Evolutionary conservation across 306 rosid species (phyloP), one percentile per base, ranked within the genome.

Genomic region (Lupinus albus): DNA sequence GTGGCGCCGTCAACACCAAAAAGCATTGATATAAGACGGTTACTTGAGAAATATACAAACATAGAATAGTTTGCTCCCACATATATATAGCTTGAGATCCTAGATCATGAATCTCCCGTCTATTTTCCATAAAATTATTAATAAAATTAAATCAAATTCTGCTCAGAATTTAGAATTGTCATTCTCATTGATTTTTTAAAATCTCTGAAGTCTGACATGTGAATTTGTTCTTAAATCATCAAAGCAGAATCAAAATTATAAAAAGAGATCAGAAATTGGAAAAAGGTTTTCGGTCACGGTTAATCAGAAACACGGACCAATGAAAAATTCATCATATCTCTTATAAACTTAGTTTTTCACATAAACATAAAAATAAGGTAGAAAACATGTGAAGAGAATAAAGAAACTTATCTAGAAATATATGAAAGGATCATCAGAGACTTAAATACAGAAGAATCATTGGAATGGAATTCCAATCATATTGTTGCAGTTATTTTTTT

Each of bases 121-220:
- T 78, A 28, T 1, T 12, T 7, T 38, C 0, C 6, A 1, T 36
- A 1, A 8, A 9, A 8, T 9, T 2, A 36, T 7, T 7, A 8
- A 7, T 36, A 36, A 36, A 0, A 35, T 5, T 5, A 9, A 0
- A 39, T 8, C 10, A 8, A 39, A 42, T 42, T 42, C 80, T 46
- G 95, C 92, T 85, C 95, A 80, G 87, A 14, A 41, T n/a, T n/a
- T n/a, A 42, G 89, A 89, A 73, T 55, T 68, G 61, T 80, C 80
- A 67, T 80, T 84, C 95, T 85, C 96, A 90, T 75, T 57, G 96
- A 87, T 58, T 58, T 74, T 16, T 5, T 0, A 73, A 61, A 81
- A 80, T 75, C 95, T 84, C 89, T 58, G 95, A 90, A 87, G 97
- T 90, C 97, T 90, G 97, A 85, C 97, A 90, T 87, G 95, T 74